Evolutionary conservation across 768 basidiomycete genomes (phyloP).

Genomic region (Phanerochaete sordida): DNA sequence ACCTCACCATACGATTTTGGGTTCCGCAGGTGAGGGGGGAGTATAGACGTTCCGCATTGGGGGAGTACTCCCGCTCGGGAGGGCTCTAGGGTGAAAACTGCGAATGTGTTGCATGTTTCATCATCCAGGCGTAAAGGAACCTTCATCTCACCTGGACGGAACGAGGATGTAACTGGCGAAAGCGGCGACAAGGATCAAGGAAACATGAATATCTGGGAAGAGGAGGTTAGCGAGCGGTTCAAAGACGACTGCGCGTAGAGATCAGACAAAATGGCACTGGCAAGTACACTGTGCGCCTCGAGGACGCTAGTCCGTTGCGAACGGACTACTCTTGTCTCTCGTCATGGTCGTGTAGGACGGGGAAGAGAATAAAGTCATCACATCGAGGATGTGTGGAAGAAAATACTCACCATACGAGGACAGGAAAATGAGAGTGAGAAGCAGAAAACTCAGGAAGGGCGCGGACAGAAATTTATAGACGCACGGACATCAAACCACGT

Average conservation of each 20-base stretch:
- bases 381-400: neutral
- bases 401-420: constrained; percentile 4
- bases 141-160: neutral
- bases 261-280: constrained; percentile 88
- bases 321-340: constrained; percentile 75
- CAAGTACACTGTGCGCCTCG: constrained; percentile 73
- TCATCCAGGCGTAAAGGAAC: constrained; percentile 26
- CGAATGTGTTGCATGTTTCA: constrained; percentile 68
- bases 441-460: neutral
- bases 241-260: constrained; percentile 2
- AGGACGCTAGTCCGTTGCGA: constrained; percentile 70
- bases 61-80: constrained; percentile 63
- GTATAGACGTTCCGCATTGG: constrained; percentile 64
- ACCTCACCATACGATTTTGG: constrained; percentile 51
- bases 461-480: constrained; percentile 13
- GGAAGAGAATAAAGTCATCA: constrained; percentile 88
- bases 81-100: constrained; percentile 83
- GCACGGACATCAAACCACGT: neutral
- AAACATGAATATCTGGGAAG: neutral
- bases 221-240: neutral
- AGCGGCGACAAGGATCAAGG: constrained; percentile 3
- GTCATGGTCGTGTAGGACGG: constrained; percentile 89
- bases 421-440: neutral
- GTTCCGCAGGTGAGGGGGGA: constrained; percentile 74
- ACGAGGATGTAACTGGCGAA: neutral